Evolutionary conservation across 2,329 filamentous ascomycete genomes (phyloP), one percentile per base, ranked within the genome.

Genomic region (Moelleriella libera): DNA sequence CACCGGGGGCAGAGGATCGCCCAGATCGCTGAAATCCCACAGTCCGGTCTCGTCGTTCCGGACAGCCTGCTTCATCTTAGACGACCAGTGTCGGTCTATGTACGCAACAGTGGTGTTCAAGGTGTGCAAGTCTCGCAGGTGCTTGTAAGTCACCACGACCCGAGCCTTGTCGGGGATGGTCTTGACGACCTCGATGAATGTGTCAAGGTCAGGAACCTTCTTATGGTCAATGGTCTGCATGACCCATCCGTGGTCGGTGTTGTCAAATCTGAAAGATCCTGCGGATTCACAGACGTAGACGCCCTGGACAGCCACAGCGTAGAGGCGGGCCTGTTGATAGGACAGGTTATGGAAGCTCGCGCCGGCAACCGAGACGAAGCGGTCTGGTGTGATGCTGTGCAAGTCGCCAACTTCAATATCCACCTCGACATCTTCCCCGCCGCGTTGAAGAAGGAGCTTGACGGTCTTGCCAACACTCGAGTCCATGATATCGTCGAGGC

Each of bases 341-440:
- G 94, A 98, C 14, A 98, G 72, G 61, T 94, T 80, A 68, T 98
- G 94, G 71, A 98, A 97, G 50, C 88, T 90, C 29, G 83, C 92
- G 21, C 92, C 94, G 41, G 89, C 87, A 42, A 97, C 90, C 5
- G 88, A 87, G 47, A 97, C 85, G 60, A 97, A 98, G 51, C 89
- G 84, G 66, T 96, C 89, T 11, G 94, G 92, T 3, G 92, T 97
- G 62, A 98, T 98, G 49, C 77, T 78, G 68, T 98, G 92, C 51
- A 98, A 74, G 61, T 98, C 86, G 45, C 86, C 88, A 43, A 97
- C 89, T 46, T 80, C 69, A 48, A 97, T 76, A 50, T 92, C 83
- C 11, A 96, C 81, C 59, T 92, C 83, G 39, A 95, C 70, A 58
- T 96, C 85, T 63, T 90, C 73, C 37, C 92, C 90, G 45, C 90